Evolutionary conservation across 1,284 basidiomycete genomes (phyloP).

Genomic region (Tilletia indica): DNA sequence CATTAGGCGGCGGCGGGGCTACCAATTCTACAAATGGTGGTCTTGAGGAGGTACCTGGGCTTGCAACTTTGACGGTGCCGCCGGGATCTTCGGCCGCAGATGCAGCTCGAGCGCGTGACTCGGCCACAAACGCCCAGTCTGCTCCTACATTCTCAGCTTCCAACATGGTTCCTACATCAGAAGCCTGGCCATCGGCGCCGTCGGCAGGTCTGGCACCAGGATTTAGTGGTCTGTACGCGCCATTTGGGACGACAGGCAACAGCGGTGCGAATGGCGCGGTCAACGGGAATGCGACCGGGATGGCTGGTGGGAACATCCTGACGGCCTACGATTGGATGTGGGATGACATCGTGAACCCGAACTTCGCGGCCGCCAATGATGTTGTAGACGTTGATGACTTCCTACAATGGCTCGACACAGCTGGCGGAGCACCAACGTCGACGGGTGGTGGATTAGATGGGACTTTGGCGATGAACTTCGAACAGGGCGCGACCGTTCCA

Average conservation of each 20-base stretch:
- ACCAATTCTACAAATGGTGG: background rate
- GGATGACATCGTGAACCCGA: conserved; percentile 15
- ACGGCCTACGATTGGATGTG: conserved; percentile 17
- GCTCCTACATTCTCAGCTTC: background rate
- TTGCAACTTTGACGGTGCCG: background rate
- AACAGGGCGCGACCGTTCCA: background rate
- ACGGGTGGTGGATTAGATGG: background rate
- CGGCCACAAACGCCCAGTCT: background rate
- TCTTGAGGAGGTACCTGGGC: background rate
- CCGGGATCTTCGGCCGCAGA: background rate
- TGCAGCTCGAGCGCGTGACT: background rate
- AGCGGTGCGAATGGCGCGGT: background rate
- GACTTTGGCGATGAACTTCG: background rate
- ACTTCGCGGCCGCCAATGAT: conserved; percentile 10
- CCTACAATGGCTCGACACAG: conserved; percentile 12
- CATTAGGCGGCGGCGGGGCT: background rate
- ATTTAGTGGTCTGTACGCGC: background rate
- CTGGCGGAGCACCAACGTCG: background rate
- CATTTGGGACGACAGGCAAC: background rate
- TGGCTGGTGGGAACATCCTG: background rate
- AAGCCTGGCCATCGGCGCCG: background rate
- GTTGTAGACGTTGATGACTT: conserved; percentile 13
- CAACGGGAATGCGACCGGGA: background rate
- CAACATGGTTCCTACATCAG: background rate
- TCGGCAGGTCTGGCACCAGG: background rate